phyloP scores from a whole-genome alignment of 345 rosid genomes.

The Rubroshorea leprosula region DNA sequence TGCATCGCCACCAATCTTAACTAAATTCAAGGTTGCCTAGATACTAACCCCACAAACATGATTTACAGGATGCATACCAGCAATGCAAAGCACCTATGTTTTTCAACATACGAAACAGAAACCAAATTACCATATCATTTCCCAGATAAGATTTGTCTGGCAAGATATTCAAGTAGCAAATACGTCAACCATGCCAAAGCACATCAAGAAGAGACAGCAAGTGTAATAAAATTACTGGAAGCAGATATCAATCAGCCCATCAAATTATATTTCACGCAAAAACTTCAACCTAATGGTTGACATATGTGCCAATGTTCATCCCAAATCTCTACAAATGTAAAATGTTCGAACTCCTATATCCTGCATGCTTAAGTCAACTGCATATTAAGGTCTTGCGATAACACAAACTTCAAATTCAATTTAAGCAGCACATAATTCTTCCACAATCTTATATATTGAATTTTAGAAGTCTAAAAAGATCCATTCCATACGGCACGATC shows the following conservation, averaged over 20 bases:
- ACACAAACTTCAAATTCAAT: no score
- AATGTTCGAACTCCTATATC: no score
- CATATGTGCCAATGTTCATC: not conserved
- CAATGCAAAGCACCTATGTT: not conserved
- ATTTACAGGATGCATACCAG: not conserved
- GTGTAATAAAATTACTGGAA: not conserved
- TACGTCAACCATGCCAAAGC: not conserved
- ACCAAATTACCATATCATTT: no score
- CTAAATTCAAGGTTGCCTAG: not conserved
- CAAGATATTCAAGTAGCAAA: not conserved
- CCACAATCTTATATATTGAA: no score
- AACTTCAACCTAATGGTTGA: conserved; percentile 1
- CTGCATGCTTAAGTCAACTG: no score
- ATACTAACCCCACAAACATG: not conserved
- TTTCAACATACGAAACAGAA: not conserved
- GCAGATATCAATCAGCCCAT: not conserved
- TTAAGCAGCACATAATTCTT: no score
- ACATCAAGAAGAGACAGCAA: conserved; percentile 2
- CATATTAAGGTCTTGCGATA: no score
- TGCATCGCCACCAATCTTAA: no score
- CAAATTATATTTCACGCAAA: not conserved
- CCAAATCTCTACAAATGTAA: no score
- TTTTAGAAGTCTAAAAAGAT: no score
- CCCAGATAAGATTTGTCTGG: not conserved
- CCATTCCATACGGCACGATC: no score